Evolutionary conservation across 306 rosid genomes (phyloP), one percentile per base, ranked within the genome.

Genomic region (Corylus heterophylla): DNA sequence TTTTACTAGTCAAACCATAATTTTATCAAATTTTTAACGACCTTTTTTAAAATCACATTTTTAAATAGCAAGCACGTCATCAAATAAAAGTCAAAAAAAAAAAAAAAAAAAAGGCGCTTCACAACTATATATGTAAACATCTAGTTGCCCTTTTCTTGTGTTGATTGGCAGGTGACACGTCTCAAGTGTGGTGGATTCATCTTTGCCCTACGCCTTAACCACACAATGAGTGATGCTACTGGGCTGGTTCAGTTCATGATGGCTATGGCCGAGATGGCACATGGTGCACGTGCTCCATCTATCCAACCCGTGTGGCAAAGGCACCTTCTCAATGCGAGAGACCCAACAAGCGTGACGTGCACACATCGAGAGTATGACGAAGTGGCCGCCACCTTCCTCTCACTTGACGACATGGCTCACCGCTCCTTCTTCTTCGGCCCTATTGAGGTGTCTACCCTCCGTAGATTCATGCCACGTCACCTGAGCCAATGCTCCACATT

Each of bases 171-270:
- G 79, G 87, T 83, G 25, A 83, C 87, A 0, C 14, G 74, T 8
- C 66, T 83, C 0, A 71, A 37, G 39, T 86, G 89, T 0, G 87
- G 89, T 3, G 89, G 85, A 14, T 80, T 86, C 42, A 52, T 83
- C 17, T 17, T 86, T 7, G 83, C 83, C 11, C 13, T 80, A 9
- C 79, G 85, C 4, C 3, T 80, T 8, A 86, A 86, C 25, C 89
- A 86, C 51, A 80, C 81, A 0, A 74, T 83, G 71, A 62, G 73
- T 12, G 82, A 83, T 8, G 79, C 8, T 0, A 0, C 9, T 1
- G 89, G 85, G 0, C 2, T 66, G 2, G 8, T 29, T 6, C 73
- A 39, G 8, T 81, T 86, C 81, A 31, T 83, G 76, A 71, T 0
- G n/a, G 69, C 85, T 0, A 17, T 81, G 0, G 77, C 77, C 3